These are phyloP conservation scores for Nakazawaea populi DNA, from an alignment of 805 yeast species.

Conservation along the genomic window DNA sequence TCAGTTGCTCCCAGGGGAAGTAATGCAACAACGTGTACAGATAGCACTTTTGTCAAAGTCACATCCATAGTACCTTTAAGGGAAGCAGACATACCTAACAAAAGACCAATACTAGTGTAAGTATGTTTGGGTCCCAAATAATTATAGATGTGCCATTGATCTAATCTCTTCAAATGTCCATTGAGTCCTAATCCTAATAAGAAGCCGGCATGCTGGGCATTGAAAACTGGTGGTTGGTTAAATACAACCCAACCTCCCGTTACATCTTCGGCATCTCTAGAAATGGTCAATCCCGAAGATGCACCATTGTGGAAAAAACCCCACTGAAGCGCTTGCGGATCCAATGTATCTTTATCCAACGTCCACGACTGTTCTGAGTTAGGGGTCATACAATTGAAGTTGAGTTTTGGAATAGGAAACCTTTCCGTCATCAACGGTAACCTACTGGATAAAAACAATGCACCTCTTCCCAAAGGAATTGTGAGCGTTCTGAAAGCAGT, in stretches of 20 bases:
- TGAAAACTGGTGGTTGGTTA: constrained; percentile 64
- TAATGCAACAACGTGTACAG: constrained; percentile 89
- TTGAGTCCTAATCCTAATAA: constrained; percentile 86
- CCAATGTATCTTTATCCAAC: constrained; percentile 46
- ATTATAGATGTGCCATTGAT: constrained; percentile 95
- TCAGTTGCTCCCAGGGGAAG: constrained; percentile 90
- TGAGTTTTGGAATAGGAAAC: constrained; percentile 71
- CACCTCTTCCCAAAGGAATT: constrained; percentile 73
- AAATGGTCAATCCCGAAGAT: constrained; percentile 75
- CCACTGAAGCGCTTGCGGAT: constrained; percentile 51
- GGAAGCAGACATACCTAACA: constrained; percentile 92
- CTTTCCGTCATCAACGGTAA: constrained; percentile 81
- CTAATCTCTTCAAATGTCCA: constrained; percentile 77
- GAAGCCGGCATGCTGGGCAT: constrained; percentile 91
- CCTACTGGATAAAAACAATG: constrained; percentile 60
- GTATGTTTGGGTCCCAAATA: constrained; percentile 86
- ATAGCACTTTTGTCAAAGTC: constrained; percentile 81
- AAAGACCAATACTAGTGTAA: constrained; percentile 76
- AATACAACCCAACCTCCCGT: constrained; percentile 90
- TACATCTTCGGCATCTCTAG: constrained; percentile 61
- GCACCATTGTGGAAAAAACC: constrained; percentile 92
- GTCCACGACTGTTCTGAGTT: constrained; percentile 56
- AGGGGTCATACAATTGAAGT: constrained; percentile 66
- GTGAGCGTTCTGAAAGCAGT: constrained; percentile 71
- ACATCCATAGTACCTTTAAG: constrained; percentile 75